phyloP scores from a whole-genome alignment of 129 eudicot species.

The Pseudognaphalium luteoalbum region DNA sequence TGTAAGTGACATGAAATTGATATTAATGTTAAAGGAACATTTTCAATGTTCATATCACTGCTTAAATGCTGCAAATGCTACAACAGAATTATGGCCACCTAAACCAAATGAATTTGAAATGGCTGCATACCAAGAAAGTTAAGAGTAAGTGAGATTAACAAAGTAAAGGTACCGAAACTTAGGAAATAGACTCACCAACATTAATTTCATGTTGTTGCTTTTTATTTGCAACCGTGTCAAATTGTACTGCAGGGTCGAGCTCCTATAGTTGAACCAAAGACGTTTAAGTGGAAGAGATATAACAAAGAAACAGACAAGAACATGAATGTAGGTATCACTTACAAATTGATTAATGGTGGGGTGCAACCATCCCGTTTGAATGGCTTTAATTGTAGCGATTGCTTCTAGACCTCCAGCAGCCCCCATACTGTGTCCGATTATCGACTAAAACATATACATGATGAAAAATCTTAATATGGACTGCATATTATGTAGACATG shows the following conservation, averaged over 20 bases:
- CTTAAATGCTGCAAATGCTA: neutral
- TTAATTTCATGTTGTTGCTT: neutral
- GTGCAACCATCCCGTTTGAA: neutral
- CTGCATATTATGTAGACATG: neutral
- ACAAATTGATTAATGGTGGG: neutral
- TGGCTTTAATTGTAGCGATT: neutral
- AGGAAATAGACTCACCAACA: neutral
- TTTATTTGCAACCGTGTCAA: neutral
- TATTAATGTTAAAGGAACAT: no score
- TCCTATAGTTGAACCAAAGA: neutral
- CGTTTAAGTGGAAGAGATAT: neutral
- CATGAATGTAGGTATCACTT: neutral
- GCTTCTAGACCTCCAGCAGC: neutral
- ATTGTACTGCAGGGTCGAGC: neutral
- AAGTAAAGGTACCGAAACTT: neutral
- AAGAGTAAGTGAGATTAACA: neutral
- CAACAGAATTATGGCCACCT: neutral
- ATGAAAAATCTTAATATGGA: neutral
- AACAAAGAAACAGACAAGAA: neutral
- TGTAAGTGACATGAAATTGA: no score
- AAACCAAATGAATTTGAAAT: slow-evolving; percentile 10
- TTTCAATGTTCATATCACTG: neutral
- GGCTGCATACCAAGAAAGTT: neutral
- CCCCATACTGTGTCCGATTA: neutral
- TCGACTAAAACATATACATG: neutral